Evolutionary conservation across 805 yeast genomes (phyloP), one percentile per base, ranked within the genome.

Genomic region (Ogataea corticis): DNA sequence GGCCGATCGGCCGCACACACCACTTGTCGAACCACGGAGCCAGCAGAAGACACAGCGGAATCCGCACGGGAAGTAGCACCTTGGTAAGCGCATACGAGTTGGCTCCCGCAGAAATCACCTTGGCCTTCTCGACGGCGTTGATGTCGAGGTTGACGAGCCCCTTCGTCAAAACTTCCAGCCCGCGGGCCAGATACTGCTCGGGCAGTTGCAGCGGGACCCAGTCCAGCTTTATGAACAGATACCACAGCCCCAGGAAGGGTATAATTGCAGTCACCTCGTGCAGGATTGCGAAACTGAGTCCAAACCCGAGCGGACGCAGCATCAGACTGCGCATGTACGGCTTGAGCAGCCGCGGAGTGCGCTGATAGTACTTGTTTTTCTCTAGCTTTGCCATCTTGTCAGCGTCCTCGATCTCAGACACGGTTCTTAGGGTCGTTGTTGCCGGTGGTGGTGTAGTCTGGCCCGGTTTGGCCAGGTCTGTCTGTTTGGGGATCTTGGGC

Each of bases 181-280:
- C 81, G 46, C 71, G 75, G 9, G 68, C 70, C 12, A 77, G 57
- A 4, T 75, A 71, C 65, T 78, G 76, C n/a, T 70, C 61, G 0
- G 83, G 80, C 15, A 77, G 56, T 37, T 74, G 76, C 25, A 73
- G 44, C 1, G 82, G 79, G 7, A 70, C 52, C 46, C 66, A 57
- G 38, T 68, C 66, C 25, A 65, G 65, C 43, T 76, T 67, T 54
- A 77, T 76, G 50, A 76, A 68, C 4, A 67, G 47, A 46, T 69
- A 76, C 83, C 84, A 79, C 4, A 78, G 50, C 0, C 74, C 71
- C 3, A 77, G 53, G 41, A 79, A 69, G 6, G 84, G 84, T 15
- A 75, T 68, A 3, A 79, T 67, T 1, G 82, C 82, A 0, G 81
- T 69, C 38, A 75, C 57, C 53, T 79, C 83, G 50, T 79, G 84